Evolutionary conservation across 371 early-diverging fungal species (phyloP).

Genomic region (Mucor mucedo): DNA sequence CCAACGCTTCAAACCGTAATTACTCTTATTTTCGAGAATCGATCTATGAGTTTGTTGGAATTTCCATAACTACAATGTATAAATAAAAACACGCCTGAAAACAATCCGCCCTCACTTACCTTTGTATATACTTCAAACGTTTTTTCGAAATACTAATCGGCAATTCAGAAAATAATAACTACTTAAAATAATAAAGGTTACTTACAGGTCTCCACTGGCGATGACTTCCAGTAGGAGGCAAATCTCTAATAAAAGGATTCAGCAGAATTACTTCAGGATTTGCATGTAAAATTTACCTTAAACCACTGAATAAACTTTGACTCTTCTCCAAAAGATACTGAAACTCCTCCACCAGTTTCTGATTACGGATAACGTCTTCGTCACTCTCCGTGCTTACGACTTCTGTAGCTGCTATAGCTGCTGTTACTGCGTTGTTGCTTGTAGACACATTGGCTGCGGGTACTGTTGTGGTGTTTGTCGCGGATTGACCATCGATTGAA

Average conservation of each 20-base stretch:
- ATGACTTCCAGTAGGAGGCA: conserved; percentile 77
- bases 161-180: not conserved
- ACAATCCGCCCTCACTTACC: conserved; percentile 32
- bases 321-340: conserved; percentile 95
- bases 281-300: conserved; percentile 60
- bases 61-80: conserved; percentile 81
- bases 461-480: not conserved
- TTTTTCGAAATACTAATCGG: conserved; percentile 83
- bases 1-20: conserved; percentile 94
- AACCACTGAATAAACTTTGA: conserved; percentile 94
- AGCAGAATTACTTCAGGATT: not conserved
- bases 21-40: conserved; percentile 82
- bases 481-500: not conserved
- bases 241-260: conserved; percentile 50
- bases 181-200: not conserved
- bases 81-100: not conserved
- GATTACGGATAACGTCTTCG: conserved; percentile 44
- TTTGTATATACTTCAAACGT: conserved; percentile 97
- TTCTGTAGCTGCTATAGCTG: not conserved
- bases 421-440: not conserved
- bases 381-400: conserved; percentile 22
- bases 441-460: not conserved
- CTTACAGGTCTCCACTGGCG: conserved; percentile 77
- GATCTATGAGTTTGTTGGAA: conserved; percentile 90
- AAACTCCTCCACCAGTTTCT: conserved; percentile 82